Base-by-base conservation (phyloP, 805 yeast species). In the Wickerhamia fluorescens region DNA sequence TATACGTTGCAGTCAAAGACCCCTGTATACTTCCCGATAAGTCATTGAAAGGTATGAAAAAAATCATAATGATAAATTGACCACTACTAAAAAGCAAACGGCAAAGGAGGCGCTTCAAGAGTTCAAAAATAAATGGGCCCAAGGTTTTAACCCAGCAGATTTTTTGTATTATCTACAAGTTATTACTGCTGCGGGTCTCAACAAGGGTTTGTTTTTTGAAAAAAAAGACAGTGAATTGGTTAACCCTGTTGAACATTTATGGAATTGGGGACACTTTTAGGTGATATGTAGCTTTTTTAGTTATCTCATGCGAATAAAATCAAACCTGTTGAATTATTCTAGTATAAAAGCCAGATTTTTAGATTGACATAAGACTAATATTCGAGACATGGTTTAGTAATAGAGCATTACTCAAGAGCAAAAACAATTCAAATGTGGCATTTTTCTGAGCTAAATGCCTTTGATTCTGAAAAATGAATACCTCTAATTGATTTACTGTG, bases 181-280 rank as follows among this genome's bases (percentile, higher is more conserved):
- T 8, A 13, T 46, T 13, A 18, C 31, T 3, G 52, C 67, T 12
- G 56, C 49, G 33, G 75, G 73, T 27, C 48, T 37, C 10, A 73
- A 58, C 23, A 42, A 54, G 23, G 75, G 74, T 33, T 37, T 45
- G 12, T 53, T 45, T 31, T 55, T 50, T 27, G 35, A 42, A 7
- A 29, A 42, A 2, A 55, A 54, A 30, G 58, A 65, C 23, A 52
- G 58, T 28, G 75, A 69, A 42, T 36, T 63, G 14, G 49, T 70
- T 33, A 69, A 70, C 45, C 73, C 74, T 4, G 51, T 46, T 20
- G 68, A 66, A 44, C 46, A 56, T 2, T 32, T 58, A 21, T 68
- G 65, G 60, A 65, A 58, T 36, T 68, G 72, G 71, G 48, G 52
- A 15, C 58, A 53, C 33, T 61, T 29, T 31, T 51, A 44, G 23